Base-by-base conservation (phyloP, 2,329 filamentous ascomycete species). In the Calonectria henricotiae region DNA sequence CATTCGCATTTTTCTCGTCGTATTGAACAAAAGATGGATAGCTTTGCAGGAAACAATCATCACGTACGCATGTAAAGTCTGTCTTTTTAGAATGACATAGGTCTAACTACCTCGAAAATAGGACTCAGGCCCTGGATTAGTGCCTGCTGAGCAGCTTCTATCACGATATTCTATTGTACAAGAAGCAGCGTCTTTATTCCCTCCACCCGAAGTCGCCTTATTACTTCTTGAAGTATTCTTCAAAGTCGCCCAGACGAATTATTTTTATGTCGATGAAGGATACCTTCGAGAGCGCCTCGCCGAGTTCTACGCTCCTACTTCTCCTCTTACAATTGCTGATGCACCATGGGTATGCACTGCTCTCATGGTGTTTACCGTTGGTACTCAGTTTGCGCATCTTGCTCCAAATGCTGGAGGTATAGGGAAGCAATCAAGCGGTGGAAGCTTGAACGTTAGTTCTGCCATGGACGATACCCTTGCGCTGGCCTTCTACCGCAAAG, bases 331-430 rank as follows among this genome's bases (percentile, higher is more conserved):
- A 0, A 71, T 67, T 0, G 43, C 62, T 1, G 73, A 76, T 23
- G 68, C 71, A 1, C 67, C 73, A 5, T 77, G 75, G 74, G 64
- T 77, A 2, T 75, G 75, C 35, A 73, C 71, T 9, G 70, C 60
- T 0, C 58, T 77, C 8, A 76, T 77, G 75, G 62, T 77, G 1
- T 77, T 77, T 66, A 71, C 71, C 3, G 71, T 77, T 7, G 74
- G 74, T 12, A 71, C 70, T 3, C 75, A 76, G 20, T 75, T 76
- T 37, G 72, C 74, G 0, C 74, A 76, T 17, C 37, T 71, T 12
- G 62, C 67, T 8, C 71, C 71, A 13, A 63, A 63, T 13, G 47
- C 47, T 1, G 39, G 20, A 12, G 41, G 54, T 11, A 46, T 69
- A 6, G 47, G 49, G 0, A 62, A 49, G n/a, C 37, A 35, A 7